Evolutionary conservation across 495 filamentous ascomycete species (phyloP).

Genomic region (Neurospora sp.): DNA sequence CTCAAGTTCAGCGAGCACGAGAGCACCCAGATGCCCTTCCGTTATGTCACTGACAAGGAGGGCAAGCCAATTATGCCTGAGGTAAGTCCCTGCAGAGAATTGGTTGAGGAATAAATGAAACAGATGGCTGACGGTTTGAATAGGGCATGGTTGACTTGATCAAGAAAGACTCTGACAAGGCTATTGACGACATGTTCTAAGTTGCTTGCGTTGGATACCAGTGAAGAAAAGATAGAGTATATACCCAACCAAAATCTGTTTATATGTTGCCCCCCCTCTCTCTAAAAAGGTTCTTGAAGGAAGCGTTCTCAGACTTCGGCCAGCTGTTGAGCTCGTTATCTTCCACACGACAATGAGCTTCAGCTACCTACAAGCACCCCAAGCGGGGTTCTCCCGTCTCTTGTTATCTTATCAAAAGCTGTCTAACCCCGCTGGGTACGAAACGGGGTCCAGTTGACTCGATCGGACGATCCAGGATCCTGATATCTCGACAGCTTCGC

Average conservation of each 20-base stretch:
- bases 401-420: conserved; percentile 14
- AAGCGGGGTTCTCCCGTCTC: conserved; percentile 2
- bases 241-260: neutral
- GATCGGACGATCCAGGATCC: neutral
- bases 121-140: neutral
- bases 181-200: conserved; percentile 75
- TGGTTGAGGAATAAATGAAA: neutral
- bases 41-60: conserved; percentile 70
- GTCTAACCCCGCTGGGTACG: neutral
- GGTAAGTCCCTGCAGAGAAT: conserved; percentile 38
- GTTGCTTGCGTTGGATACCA: neutral
- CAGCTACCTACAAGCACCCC: neutral
- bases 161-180: conserved; percentile 86
- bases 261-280: neutral
- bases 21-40: conserved; percentile 93
- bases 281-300: neutral
- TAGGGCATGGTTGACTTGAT: conserved; percentile 94
- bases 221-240: neutral
- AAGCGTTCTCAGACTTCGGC: neutral
- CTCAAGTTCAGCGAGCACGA: conserved; percentile 83
- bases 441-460: neutral
- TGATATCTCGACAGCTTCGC: neutral
- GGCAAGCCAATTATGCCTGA: conserved; percentile 83
- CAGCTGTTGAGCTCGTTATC: neutral
- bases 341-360: conserved; percentile 2